These are phyloP conservation scores for Yamagishiella unicocca DNA, from an alignment of 139 green algal genomes.

Conservation along the genomic window DNA sequence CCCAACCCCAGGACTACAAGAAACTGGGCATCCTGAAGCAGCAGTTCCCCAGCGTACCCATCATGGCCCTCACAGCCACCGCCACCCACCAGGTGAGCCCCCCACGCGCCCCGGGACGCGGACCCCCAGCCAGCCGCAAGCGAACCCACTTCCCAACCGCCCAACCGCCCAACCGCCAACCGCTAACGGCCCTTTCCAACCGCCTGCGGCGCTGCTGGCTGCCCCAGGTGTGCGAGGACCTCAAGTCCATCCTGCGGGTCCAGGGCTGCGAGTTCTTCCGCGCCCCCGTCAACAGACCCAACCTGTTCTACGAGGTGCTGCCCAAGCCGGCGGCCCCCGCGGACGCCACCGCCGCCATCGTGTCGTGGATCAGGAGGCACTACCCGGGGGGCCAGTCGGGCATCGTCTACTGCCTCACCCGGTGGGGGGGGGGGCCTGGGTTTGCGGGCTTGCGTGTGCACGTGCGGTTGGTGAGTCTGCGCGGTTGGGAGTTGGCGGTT, in stretches of 20 bases:
- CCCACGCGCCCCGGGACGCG: no score
- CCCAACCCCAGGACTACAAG: conserved; percentile 64
- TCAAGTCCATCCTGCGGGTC: conserved; percentile 80
- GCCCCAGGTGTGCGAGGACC: conserved; percentile 82
- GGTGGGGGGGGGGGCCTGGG: conserved; percentile 27
- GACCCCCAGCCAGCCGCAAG: no score
- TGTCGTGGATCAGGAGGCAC: conserved; percentile 65
- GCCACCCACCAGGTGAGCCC: conserved; percentile 44
- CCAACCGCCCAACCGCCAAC: no score
- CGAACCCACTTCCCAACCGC: no score
- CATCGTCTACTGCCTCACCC: conserved; percentile 94
- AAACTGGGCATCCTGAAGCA: conserved; percentile 65
- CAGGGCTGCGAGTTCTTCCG: conserved; percentile 75
- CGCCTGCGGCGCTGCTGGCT: no score
- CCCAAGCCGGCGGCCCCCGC: conserved; percentile 7
- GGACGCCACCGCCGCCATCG: conserved; percentile 53
- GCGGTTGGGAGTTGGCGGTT: no score
- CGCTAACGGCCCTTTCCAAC: no score
- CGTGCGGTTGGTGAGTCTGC: no score
- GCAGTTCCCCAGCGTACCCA: conserved; percentile 61
- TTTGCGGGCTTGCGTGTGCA: background rate
- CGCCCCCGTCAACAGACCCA: conserved; percentile 77
- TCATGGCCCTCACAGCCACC: conserved; percentile 69
- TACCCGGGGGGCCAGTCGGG: conserved; percentile 66
- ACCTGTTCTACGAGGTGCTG: conserved; percentile 79